Evolutionary conservation across 495 filamentous ascomycete species (phyloP).

Genomic region (Monascus purpureus): DNA sequence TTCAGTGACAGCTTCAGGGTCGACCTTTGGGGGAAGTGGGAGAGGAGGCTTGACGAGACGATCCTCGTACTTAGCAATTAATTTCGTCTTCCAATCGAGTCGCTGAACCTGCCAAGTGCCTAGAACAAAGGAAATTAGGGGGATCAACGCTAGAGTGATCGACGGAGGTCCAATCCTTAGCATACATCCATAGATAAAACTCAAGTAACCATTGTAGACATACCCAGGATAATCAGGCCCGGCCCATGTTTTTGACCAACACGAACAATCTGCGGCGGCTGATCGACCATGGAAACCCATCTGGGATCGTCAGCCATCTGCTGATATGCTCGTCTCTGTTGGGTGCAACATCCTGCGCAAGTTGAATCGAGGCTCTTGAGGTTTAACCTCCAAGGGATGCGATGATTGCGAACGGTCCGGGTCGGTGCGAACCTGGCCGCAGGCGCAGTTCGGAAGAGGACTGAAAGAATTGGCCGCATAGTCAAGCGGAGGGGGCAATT

Average conservation of each 20-base stretch:
- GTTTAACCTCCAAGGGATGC: conserved; percentile 11
- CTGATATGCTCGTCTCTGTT: conserved; percentile 18
- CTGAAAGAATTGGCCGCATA: conserved; percentile 22
- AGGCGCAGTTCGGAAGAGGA: conserved; percentile 13
- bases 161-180: not conserved
- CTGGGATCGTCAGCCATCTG: conserved; percentile 46
- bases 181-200: not conserved
- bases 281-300: conserved; percentile 75
- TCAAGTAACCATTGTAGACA: no score
- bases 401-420: conserved; percentile 8
- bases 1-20: conserved; percentile 62
- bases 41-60: conserved; percentile 75
- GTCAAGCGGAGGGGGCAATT: no score
- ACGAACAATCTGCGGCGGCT: conserved; percentile 64
- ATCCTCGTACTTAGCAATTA: conserved; percentile 83
- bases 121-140: conserved; percentile 75
- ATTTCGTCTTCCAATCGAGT: conserved; percentile 80
- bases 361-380: conserved; percentile 22
- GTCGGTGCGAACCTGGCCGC: conserved; percentile 10
- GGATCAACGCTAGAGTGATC: conserved; percentile 60
- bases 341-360: conserved; percentile 23
- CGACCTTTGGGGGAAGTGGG: conserved; percentile 69
- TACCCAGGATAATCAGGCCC: conserved; percentile 70
- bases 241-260: conserved; percentile 60
- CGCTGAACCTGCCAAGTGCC: conserved; percentile 96